These are phyloP conservation scores for Boletus tylopilopsis DNA, from an alignment of 768 basidiomycete genomes.

Conservation along the genomic window DNA sequence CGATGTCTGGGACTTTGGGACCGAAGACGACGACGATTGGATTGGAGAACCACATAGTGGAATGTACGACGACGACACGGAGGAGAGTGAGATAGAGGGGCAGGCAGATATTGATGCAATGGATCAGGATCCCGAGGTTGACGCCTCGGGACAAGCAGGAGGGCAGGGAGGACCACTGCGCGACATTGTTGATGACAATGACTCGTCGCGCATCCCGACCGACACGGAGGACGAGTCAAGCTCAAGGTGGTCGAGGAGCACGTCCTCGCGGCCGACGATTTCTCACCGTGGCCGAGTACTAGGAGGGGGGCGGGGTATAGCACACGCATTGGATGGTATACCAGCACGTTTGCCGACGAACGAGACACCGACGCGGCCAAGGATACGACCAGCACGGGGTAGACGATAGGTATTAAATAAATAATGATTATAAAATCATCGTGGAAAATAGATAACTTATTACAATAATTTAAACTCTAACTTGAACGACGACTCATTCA, in stretches of 20 bases:
- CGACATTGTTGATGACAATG: conserved; percentile 26
- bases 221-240: conserved; percentile 32
- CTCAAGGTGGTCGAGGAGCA: conserved; percentile 29
- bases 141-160: conserved; percentile 31
- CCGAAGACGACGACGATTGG: conserved; percentile 74
- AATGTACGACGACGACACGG: conserved; percentile 66
- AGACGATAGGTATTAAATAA: conserved; percentile 37
- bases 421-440: conserved; percentile 9
- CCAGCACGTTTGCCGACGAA: conserved; percentile 38
- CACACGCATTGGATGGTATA: conserved; percentile 28
- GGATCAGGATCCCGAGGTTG: conserved; percentile 57
- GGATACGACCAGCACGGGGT: conserved; percentile 42
- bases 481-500: conserved; percentile 26
- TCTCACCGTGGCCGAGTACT: conserved; percentile 15
- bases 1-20: conserved; percentile 90
- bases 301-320: conserved; percentile 26
- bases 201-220: conserved; percentile 22
- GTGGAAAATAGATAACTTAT: conserved; percentile 28
- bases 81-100: conserved; percentile 45
- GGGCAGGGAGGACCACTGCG: conserved; percentile 26
- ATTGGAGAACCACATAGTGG: conserved; percentile 73
- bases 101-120: conserved; percentile 65
- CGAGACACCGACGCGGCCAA: conserved; percentile 62
- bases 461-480: conserved; percentile 5
- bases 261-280: conserved; percentile 15